Percentiles rank a stretch among this genome's conserved stretches.
phyloP scores from a whole-genome alignment of 1,284 basidiomycete genomes.

The Sanghuangporus weigelae region DNA sequence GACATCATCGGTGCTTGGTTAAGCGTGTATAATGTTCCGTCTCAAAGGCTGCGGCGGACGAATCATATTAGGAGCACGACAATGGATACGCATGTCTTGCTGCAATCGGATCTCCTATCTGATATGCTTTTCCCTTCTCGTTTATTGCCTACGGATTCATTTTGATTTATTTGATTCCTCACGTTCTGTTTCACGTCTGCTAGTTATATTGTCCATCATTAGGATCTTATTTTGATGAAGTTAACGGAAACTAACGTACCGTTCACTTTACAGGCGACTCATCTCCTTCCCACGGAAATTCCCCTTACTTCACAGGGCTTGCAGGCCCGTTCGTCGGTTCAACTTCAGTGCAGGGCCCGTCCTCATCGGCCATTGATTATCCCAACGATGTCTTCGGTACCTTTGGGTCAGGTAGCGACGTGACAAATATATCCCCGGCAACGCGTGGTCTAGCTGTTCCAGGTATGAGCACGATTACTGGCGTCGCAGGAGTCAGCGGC shows the following conservation, averaged over 20 bases:
- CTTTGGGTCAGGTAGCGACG: background rate
- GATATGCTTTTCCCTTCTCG: background rate
- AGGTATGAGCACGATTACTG: conserved; percentile 5
- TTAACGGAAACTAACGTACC: background rate
- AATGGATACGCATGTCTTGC: background rate
- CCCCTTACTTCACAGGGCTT: background rate
- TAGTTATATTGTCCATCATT: background rate
- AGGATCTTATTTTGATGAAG: background rate
- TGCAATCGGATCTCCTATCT: background rate
- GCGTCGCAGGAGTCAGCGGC: background rate
- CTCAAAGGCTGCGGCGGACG: background rate
- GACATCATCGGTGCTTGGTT: background rate
- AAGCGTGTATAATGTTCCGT: background rate
- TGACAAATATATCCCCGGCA: background rate
- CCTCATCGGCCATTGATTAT: background rate
- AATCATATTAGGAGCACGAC: background rate
- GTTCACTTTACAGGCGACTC: background rate
- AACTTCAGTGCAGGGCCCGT: background rate
- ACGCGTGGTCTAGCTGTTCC: background rate
- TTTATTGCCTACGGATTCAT: background rate
- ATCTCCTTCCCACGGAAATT: background rate
- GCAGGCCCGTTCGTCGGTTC: background rate
- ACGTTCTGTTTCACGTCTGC: background rate
- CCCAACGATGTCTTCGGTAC: conserved; percentile 3
- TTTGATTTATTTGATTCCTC: background rate